Percentiles rank a stretch among this genome's conserved stretches.
Evolutionary conservation across 345 rosid species (phyloP).

Genomic region (Arabis alpina): DNA sequence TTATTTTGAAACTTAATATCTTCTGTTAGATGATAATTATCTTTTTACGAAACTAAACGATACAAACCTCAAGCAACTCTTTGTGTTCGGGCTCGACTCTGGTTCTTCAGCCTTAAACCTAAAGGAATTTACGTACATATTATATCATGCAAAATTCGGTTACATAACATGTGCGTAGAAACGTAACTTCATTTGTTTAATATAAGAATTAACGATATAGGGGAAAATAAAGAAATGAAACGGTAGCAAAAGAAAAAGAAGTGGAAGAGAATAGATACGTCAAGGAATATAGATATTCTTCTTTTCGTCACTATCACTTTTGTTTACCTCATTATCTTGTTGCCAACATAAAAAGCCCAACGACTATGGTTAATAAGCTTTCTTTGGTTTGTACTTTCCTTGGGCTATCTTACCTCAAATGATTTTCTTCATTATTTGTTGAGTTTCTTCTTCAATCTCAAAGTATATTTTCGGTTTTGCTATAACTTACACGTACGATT

Average conservation of each 20-base stretch:
- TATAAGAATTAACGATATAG: neutral
- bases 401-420: neutral
- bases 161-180: no score
- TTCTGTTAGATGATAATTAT: no score
- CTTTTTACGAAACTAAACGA: no score
- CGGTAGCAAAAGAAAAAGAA: constrained; percentile 11
- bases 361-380: constrained; percentile 1
- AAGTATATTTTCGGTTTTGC: neutral
- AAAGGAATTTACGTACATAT: no score
- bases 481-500: constrained; percentile 6
- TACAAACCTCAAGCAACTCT: no score
- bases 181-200: no score
- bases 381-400: constrained; percentile 4
- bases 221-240: neutral
- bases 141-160: no score
- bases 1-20: no score
- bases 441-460: neutral
- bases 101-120: no score
- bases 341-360: neutral
- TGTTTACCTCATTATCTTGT: neutral
- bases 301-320: constrained; percentile 2
- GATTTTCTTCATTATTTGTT: neutral
- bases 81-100: no score
- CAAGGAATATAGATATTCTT: constrained; percentile 12
- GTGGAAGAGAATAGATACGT: constrained; percentile 1